phyloP scores from a whole-genome alignment of 148 eudicot genomes.

The Persicaria tinctoria region DNA sequence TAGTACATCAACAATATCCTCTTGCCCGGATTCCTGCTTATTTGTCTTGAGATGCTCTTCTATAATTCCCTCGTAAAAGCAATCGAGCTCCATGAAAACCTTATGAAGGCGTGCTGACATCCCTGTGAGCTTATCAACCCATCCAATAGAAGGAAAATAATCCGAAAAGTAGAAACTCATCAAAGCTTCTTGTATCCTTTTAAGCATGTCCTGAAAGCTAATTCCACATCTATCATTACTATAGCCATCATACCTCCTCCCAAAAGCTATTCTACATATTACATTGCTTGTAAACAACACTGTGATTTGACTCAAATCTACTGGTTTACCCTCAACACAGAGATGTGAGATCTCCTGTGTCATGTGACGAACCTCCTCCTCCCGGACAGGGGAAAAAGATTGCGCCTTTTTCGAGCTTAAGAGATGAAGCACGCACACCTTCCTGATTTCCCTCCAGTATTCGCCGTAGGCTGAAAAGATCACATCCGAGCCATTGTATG shows the following conservation, averaged over 20 bases:
- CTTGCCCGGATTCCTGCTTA: neutral
- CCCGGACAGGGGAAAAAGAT: slow-evolving; percentile 15
- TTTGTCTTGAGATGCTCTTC: slow-evolving; percentile 16
- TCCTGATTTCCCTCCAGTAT: slow-evolving; percentile 19
- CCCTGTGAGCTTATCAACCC: slow-evolving; percentile 23
- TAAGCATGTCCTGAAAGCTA: slow-evolving; percentile 16
- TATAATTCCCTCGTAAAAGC: slow-evolving; percentile 19
- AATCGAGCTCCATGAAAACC: slow-evolving; percentile 17
- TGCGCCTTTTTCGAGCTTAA: slow-evolving; percentile 21
- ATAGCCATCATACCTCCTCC: slow-evolving; percentile 20
- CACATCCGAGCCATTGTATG: slow-evolving; percentile 22
- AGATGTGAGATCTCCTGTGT: slow-evolving; percentile 14
- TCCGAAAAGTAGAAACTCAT: slow-evolving; percentile 16
- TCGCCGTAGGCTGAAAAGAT: slow-evolving; percentile 17
- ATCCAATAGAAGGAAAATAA: slow-evolving; percentile 17
- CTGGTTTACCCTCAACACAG: neutral
- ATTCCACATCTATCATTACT: neutral
- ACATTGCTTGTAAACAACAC: slow-evolving; percentile 5
- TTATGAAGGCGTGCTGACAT: slow-evolving; percentile 16
- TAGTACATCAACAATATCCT: slow-evolving; percentile 21
- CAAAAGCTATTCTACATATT: slow-evolving; percentile 23
- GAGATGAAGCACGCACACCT: slow-evolving; percentile 20
- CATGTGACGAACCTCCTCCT: slow-evolving; percentile 19
- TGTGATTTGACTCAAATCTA: slow-evolving; percentile 21
- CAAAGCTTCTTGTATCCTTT: slow-evolving; percentile 11